These are phyloP conservation scores for Ophiostoma sp. DNA, from an alignment of 2,329 filamentous ascomycete species.

Conservation along the genomic window DNA sequence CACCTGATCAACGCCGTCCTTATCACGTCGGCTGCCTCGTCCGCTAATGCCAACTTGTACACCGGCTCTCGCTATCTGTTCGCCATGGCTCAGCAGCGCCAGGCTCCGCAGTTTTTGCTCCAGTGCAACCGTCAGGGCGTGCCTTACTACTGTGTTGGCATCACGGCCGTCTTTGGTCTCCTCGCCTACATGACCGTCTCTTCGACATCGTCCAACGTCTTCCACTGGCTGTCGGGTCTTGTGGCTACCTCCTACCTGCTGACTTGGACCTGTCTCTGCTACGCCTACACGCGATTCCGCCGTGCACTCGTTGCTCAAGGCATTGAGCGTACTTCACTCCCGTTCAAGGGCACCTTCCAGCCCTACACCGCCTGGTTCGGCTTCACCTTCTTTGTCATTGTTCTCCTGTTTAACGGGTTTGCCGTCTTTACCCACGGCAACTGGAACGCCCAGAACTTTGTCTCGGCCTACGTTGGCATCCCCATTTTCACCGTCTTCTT, in stretches of 20 bases:
- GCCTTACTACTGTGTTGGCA: conserved; percentile 58
- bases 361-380: conserved; percentile 68
- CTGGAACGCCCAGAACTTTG: conserved; percentile 34
- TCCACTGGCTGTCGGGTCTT: conserved; percentile 29
- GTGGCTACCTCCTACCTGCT: conserved; percentile 69
- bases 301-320: conserved; percentile 64
- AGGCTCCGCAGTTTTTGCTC: conserved; percentile 57
- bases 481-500: neutral
- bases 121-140: conserved; percentile 52
- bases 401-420: conserved; percentile 71
- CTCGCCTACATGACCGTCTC: conserved; percentile 67
- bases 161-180: conserved; percentile 59
- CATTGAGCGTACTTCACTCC: conserved; percentile 61
- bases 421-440: conserved; percentile 64
- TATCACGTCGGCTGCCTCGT: conserved; percentile 68
- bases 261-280: conserved; percentile 65
- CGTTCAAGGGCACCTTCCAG: conserved; percentile 65
- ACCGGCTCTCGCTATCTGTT: conserved; percentile 61
- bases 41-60: conserved; percentile 65
- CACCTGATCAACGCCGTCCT: conserved; percentile 75
- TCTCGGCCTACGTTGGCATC: conserved; percentile 43
- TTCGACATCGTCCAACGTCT: conserved; percentile 31
- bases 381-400: conserved; percentile 59
- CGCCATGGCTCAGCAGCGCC: conserved; percentile 58
- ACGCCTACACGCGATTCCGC: conserved; percentile 69